phyloP scores from a whole-genome alignment of 116 monocot species.

The Trichopus zeylanicus region DNA sequence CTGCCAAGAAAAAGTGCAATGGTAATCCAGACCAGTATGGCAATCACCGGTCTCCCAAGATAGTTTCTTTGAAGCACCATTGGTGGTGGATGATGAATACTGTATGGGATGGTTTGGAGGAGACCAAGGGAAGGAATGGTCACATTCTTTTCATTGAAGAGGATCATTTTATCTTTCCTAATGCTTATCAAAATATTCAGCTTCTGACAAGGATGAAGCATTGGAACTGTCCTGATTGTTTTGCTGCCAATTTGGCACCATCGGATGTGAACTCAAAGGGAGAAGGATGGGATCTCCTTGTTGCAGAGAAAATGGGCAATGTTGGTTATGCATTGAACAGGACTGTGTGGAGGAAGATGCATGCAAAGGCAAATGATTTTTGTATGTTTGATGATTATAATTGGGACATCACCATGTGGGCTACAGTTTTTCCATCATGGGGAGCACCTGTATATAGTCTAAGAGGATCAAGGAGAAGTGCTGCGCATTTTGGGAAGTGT shows the following conservation, averaged over 20 bases:
- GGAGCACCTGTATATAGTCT: constrained; percentile 57
- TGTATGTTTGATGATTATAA: constrained; percentile 94
- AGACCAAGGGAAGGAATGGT: constrained; percentile 48
- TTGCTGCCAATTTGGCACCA: constrained; percentile 85
- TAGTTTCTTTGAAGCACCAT: constrained; percentile 95
- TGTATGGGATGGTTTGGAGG: constrained; percentile 87
- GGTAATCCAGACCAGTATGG: constrained; percentile 86
- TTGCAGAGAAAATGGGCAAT: constrained; percentile 95
- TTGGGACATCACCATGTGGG: constrained; percentile 99
- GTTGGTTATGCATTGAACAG: constrained; percentile 89
- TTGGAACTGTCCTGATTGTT: constrained; percentile 64
- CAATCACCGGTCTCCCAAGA: constrained; percentile 78
- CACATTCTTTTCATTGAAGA: constrained; percentile 95
- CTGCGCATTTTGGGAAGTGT: constrained; percentile 94
- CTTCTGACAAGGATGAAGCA: constrained; percentile 54
- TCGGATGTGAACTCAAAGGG: constrained; percentile 84
- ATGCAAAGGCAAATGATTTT: constrained; percentile 73
- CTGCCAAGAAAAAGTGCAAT: constrained; percentile 39
- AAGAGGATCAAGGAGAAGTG: constrained; percentile 81
- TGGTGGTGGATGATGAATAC: constrained; percentile 99
- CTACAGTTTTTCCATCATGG: constrained; percentile 86
- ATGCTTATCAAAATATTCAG: constrained; percentile 84
- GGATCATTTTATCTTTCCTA: constrained; percentile 90
- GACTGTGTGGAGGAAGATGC: constrained; percentile 90
- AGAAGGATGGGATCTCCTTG: constrained; percentile 60